These are phyloP conservation scores for Saccharomycopsis microspora DNA, from an alignment of 805 yeast species.

Conservation along the genomic window DNA sequence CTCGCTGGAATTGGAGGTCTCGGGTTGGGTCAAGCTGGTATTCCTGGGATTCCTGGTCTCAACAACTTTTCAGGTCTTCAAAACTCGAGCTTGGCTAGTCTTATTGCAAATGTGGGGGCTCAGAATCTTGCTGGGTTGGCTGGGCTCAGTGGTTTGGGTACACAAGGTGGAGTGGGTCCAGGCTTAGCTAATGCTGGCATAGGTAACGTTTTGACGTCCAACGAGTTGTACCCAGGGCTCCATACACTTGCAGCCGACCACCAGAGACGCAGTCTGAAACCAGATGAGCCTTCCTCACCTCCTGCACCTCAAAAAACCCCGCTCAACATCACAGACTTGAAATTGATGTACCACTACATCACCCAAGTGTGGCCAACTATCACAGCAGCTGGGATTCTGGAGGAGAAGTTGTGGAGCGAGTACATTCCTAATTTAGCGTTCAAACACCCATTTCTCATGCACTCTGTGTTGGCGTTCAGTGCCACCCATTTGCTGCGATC, in stretches of 20 bases:
- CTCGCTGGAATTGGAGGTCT: no score
- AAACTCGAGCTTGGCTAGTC: no score
- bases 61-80: no score
- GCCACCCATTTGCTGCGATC: constrained; percentile 84
- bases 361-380: constrained; percentile 78
- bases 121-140: no score
- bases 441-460: constrained; percentile 84
- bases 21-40: no score
- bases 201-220: background rate
- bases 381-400: constrained; percentile 84
- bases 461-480: constrained; percentile 77
- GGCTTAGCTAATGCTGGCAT: no score
- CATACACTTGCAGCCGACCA: constrained; percentile 13
- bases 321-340: constrained; percentile 58
- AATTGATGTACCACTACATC: constrained; percentile 80
- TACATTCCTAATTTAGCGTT: constrained; percentile 87
- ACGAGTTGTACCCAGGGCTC: constrained; percentile 14
- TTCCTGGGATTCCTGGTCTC: no score
- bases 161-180: no score
- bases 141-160: no score
- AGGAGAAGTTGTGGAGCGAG: constrained; percentile 72
- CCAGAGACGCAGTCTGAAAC: background rate
- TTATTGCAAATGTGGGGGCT: no score
- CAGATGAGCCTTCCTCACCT: constrained; percentile 19
- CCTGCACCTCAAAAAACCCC: constrained; percentile 16